A percentile compares a stretch with the other conserved stretches of the same genome.
phyloP scores from a whole-genome alignment of 2,329 filamentous ascomycete genomes.

The Botryotinia globosa region DNA sequence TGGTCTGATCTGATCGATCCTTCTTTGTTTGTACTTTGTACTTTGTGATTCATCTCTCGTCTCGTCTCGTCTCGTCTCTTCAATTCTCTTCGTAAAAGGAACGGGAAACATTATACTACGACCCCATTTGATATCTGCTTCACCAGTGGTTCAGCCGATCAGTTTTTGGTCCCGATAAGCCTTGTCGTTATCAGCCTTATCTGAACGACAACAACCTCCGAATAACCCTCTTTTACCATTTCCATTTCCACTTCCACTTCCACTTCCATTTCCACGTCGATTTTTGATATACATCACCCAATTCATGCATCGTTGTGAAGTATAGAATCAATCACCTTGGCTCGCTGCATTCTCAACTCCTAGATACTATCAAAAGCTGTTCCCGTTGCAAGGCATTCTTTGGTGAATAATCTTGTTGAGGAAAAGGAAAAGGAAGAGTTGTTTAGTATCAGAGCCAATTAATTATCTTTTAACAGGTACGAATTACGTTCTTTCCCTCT shows the following conservation, averaged over 20 bases:
- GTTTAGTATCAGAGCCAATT: too few relatives aligned
- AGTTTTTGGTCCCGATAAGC: not conserved
- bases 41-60: not conserved
- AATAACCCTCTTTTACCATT: not conserved
- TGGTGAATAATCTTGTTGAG: not conserved
- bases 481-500: not conserved
- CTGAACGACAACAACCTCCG: not conserved
- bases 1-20: too few relatives aligned
- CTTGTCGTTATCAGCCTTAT: not conserved
- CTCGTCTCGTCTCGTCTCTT: not conserved
- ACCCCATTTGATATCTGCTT: not conserved
- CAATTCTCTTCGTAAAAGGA: not conserved
- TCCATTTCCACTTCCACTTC: not conserved
- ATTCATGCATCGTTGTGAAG: constrained; percentile 11
- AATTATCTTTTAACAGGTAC: not conserved
- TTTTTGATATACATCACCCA: not conserved
- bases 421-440: too few relatives aligned
- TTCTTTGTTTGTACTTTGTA: too few relatives aligned
- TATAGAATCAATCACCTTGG: not conserved
- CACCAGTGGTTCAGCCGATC: not conserved
- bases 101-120: not conserved
- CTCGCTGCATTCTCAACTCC: not conserved
- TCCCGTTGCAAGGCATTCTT: not conserved
- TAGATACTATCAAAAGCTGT: not conserved
- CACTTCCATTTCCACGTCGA: not conserved